Evolutionary conservation across 345 rosid species (phyloP).

Genomic region (Fremontodendron californicum): DNA sequence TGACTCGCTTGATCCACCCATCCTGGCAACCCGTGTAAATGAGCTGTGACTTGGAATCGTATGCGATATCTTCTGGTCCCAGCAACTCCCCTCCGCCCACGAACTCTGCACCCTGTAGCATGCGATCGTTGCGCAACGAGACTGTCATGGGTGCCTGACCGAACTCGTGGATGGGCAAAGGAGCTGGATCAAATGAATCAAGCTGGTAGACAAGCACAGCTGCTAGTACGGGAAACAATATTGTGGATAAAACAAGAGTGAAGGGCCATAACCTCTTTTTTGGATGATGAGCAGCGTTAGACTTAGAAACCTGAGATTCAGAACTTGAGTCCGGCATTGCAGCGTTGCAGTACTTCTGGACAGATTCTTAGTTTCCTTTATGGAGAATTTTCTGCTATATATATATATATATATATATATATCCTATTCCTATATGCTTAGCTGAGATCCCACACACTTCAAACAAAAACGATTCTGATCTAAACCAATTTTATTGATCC

Average conservation of each 20-base stretch:
- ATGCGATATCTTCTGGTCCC: constrained; percentile 63
- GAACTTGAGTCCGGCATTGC: not conserved
- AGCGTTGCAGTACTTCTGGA: not conserved
- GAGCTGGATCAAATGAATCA: constrained; percentile 53
- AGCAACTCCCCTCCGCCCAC: constrained; percentile 40
- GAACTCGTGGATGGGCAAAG: constrained; percentile 38
- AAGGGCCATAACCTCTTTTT: not conserved
- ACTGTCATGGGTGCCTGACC: constrained; percentile 9
- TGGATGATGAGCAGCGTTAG: not conserved
- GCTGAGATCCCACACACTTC: too few species aligned
- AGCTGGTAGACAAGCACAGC: constrained; percentile 36
- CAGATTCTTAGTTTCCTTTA: not conserved
- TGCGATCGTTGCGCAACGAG: constrained; percentile 21
- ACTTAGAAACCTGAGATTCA: not conserved
- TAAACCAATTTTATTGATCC: too few species aligned
- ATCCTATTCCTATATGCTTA: too few species aligned
- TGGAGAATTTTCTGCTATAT: not conserved
- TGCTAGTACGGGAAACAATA: constrained; percentile 27
- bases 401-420: too few species aligned
- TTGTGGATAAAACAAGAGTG: constrained; percentile 16
- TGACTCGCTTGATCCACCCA: constrained; percentile 84
- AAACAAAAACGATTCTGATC: too few species aligned
- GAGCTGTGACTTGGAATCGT: constrained; percentile 32
- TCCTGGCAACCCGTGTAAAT: constrained; percentile 60
- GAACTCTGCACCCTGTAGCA: constrained; percentile 44